These are phyloP conservation scores for Pseudoturritis turrita DNA, from an alignment of 345 rosid genomes.

Conservation along the genomic window DNA sequence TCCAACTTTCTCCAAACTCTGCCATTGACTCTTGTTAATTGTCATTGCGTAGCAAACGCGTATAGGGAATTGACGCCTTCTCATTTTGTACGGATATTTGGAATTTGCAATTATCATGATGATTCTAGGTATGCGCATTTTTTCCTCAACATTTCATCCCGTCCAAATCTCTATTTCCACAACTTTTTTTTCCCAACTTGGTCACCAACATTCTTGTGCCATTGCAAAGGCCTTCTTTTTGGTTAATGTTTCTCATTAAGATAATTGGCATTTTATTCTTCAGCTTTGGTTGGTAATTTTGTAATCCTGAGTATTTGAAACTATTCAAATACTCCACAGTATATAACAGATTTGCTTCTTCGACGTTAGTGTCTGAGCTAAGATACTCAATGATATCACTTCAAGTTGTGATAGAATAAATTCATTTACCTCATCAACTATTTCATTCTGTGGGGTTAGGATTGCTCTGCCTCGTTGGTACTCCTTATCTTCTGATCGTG, in stretches of 20 bases:
- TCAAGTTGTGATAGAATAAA: neutral
- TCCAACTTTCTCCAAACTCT: neutral
- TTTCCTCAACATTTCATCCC: neutral
- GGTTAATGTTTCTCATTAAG: neutral
- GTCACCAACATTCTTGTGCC: neutral
- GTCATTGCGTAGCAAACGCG: neutral
- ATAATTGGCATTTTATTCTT: neutral
- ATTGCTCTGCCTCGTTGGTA: neutral
- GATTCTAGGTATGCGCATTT: neutral
- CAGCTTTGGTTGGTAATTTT: neutral
- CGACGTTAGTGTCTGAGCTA: neutral
- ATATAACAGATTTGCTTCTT: too few relatives aligned
- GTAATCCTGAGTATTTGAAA: neutral
- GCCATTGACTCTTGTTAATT: neutral
- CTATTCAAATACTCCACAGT: neutral
- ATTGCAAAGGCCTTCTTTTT: neutral
- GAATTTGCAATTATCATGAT: neutral
- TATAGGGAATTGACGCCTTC: neutral
- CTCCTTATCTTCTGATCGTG: too few relatives aligned
- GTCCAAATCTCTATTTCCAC: neutral
- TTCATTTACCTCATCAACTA: neutral
- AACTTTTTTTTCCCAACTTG: neutral
- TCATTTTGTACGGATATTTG: neutral
- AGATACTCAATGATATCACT: neutral
- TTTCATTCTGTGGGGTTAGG: neutral